A percentile compares a stretch with the other conserved stretches of the same genome.
Conservation (phyloP, 2,329 filamentous ascomycete genomes). For the Akanthomyces dipterigenus region DNA sequence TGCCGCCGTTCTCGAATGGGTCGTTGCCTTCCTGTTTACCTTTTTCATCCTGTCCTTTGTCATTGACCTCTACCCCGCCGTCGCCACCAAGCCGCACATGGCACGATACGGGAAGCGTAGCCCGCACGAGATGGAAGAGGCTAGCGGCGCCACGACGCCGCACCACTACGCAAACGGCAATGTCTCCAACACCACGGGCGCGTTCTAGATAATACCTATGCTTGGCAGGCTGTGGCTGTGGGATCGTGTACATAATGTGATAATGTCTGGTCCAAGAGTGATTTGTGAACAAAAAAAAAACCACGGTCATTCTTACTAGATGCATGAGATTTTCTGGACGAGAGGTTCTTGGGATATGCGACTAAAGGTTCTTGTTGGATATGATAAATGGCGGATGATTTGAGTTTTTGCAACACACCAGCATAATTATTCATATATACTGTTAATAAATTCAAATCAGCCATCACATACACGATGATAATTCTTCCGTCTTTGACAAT, state of each 20-base stretch:
- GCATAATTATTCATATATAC: not conserved
- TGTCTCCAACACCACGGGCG: not conserved
- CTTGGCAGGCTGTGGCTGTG: not conserved
- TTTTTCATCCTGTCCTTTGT: slow-evolving; percentile 84
- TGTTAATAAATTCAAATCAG: not conserved
- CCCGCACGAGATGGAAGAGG: slow-evolving; percentile 19
- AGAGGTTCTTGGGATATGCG: not conserved
- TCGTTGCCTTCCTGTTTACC: slow-evolving; percentile 76
- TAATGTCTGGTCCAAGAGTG: not conserved
- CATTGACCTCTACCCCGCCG: slow-evolving; percentile 77
- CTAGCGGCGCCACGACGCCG: not conserved
- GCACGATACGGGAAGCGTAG: slow-evolving; percentile 24
- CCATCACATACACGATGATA: not conserved
- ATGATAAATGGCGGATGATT: not conserved
- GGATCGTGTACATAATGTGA: not conserved
- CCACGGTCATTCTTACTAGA: not conserved
- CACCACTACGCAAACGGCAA: not conserved
- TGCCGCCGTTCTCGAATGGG: slow-evolving; percentile 73
- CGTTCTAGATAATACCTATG: not conserved
- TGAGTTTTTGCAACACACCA: not conserved
- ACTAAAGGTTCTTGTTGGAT: not conserved
- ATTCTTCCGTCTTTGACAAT: not conserved
- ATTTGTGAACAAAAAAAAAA: not conserved
- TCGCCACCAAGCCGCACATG: slow-evolving; percentile 44
- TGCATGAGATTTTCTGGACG: not conserved